These are phyloP conservation scores for Aspergillus ostianus DNA, from an alignment of 495 filamentous ascomycete species.

Conservation along the genomic window DNA sequence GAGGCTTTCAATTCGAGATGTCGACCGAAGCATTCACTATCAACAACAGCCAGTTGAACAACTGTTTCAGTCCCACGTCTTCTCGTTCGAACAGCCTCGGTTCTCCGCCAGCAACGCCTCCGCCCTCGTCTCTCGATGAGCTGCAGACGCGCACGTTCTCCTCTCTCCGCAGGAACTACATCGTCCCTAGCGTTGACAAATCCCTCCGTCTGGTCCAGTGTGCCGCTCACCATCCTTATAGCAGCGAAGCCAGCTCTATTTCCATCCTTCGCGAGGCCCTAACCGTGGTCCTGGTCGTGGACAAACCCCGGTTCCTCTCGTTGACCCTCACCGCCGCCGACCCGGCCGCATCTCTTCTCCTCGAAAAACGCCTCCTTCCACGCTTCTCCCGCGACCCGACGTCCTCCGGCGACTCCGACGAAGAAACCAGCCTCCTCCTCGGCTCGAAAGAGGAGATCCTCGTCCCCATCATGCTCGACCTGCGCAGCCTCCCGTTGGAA, in stretches of 20 bases:
- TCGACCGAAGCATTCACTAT: slow-evolving; percentile 63
- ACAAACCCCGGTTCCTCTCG: slow-evolving; percentile 76
- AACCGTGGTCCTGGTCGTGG: slow-evolving; percentile 53
- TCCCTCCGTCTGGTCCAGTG: slow-evolving; percentile 77
- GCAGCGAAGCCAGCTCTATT: slow-evolving; percentile 45
- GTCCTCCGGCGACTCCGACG: slow-evolving; percentile 42
- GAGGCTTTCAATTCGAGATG: slow-evolving; percentile 82
- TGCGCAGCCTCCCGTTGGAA: slow-evolving; percentile 77
- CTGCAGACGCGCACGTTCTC: slow-evolving; percentile 81
- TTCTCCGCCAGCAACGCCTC: slow-evolving; percentile 65
- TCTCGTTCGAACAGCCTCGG: slow-evolving; percentile 30
- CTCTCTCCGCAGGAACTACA: slow-evolving; percentile 67
- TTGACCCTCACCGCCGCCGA: slow-evolving; percentile 84
- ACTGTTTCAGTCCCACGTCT: slow-evolving; percentile 29
- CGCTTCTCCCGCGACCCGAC: slow-evolving; percentile 49
- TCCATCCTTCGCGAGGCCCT: slow-evolving; percentile 46
- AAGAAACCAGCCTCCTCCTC: slow-evolving; percentile 57
- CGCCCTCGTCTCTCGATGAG: slow-evolving; percentile 72
- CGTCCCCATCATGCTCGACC: slow-evolving; percentile 85
- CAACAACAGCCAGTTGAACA: slow-evolving; percentile 38
- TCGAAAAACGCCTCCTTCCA: slow-evolving; percentile 71
- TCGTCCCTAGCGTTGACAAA: slow-evolving; percentile 68
- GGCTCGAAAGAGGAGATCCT: slow-evolving; percentile 78
- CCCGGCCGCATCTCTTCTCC: slow-evolving; percentile 70
- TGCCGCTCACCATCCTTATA: slow-evolving; percentile 61